A percentile compares a stretch with the other conserved stretches of the same genome.
Conservation (phyloP, 2,329 filamentous ascomycete species). For the Alternaria sp. region DNA sequence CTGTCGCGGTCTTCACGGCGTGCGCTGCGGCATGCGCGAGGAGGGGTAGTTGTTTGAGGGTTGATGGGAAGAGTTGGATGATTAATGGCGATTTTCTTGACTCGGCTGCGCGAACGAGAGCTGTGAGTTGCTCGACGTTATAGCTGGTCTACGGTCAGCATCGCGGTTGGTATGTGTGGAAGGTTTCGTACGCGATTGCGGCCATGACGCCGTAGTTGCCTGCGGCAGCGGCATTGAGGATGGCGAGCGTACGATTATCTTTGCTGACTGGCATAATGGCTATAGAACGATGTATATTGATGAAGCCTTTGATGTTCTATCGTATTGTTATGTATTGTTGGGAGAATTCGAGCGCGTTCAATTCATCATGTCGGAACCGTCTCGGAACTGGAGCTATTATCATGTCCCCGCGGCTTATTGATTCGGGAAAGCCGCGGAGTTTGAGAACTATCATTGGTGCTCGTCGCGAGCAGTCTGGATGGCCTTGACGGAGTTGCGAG, state of each 20-base stretch:
- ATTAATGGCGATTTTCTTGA: conserved; percentile 43
- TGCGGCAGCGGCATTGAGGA: conserved; percentile 62
- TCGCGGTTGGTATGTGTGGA: background rate
- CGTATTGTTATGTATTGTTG: background rate
- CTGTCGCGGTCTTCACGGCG: conserved; percentile 50
- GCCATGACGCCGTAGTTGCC: conserved; percentile 66
- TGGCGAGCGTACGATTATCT: conserved; percentile 47
- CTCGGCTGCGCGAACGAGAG: conserved; percentile 44
- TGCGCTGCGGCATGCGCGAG: conserved; percentile 53
- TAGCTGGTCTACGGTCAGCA: conserved; percentile 28
- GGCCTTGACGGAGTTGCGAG: background rate
- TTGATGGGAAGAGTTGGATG: conserved; percentile 62
- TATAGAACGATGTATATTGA: background rate
- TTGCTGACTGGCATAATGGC: conserved; percentile 22
- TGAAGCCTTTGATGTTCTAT: background rate
- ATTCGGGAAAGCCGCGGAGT: conserved; percentile 4
- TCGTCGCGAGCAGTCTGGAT: conserved; percentile 11
- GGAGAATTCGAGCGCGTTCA: background rate
- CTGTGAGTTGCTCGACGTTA: conserved; percentile 46
- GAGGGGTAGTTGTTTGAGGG: conserved; percentile 67
- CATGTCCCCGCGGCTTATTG: background rate
- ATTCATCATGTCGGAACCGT: conserved; percentile 3
- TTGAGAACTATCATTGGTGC: conserved; percentile 7
- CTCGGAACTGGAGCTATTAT: background rate
- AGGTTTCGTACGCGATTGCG: conserved; percentile 40